These are phyloP conservation scores for Strombidium stylifer DNA, from an alignment of 73 alveolate species.

Conservation along the genomic window DNA sequence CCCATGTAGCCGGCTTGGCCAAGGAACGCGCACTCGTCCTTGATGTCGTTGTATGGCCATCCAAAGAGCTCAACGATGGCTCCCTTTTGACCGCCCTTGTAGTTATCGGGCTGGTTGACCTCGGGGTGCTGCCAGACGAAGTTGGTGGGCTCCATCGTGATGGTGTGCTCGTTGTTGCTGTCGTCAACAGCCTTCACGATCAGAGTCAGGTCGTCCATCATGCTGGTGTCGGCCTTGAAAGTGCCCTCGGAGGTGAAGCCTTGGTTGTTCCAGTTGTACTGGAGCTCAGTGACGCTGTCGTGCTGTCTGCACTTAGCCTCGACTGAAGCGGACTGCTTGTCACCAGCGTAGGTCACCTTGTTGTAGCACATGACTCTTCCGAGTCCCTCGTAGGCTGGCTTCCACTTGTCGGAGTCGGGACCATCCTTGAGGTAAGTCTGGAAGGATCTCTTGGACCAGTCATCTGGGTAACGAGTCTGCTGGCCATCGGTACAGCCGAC, in stretches of 20 bases:
- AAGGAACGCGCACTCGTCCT: conserved; percentile 85
- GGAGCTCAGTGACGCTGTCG: conserved; percentile 48
- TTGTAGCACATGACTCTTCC: conserved; percentile 85
- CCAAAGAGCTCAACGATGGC: conserved; percentile 96
- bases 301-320: conserved; percentile 78
- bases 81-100: conserved; percentile 92
- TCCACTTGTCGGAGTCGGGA: conserved; percentile 73
- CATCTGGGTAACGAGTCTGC: conserved; percentile 79
- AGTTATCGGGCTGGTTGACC: conserved; percentile 62
- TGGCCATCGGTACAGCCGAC: conserved; percentile 79
- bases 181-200: conserved; percentile 47
- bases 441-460: conserved; percentile 79
- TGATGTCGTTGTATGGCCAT: conserved; percentile 95
- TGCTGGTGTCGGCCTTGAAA: conserved; percentile 52
- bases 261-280: conserved; percentile 51
- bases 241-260: conserved; percentile 28
- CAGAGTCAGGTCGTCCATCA: conserved; percentile 35
- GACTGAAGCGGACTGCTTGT: conserved; percentile 68
- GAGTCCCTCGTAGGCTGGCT: conserved; percentile 79
- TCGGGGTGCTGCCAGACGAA: conserved; percentile 92
- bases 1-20: conserved; percentile 96
- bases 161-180: conserved; percentile 53
- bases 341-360: conserved; percentile 63
- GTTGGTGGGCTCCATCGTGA: conserved; percentile 81
- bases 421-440: conserved; percentile 96